Evolutionary conservation across 768 basidiomycete genomes (phyloP), one percentile per base, ranked within the genome.

Genomic region (Russula emetica): DNA sequence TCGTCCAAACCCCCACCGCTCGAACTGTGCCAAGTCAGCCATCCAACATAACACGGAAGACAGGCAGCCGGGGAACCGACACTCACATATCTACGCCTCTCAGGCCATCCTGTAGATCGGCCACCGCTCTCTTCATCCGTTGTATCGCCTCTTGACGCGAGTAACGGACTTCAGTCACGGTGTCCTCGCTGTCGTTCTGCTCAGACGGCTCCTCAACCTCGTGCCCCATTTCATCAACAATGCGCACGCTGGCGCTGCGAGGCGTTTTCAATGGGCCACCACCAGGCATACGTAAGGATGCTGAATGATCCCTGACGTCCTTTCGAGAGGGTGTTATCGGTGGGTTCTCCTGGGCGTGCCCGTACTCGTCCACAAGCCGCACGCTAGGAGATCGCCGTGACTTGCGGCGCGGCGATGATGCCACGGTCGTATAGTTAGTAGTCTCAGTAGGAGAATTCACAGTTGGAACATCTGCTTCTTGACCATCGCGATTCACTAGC

Each of bases 361-460:
- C 89, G 71, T 82, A 90, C 9, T 85, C 86, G 73, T 92, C 88
- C 30, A 91, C 75, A n/a, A 90, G 70, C 28, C 87, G 82, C 40
- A 91, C 78, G 55, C 77, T 77, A 7, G 82, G 79, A 0, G 80
- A 77, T 71, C 79, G 83, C 24, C 80, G 78, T 50, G 76, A 74
- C 47, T 75, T 76, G 36, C 74, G 76, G 36, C 71, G 66, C 42
- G 59, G 24, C 18, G 72, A 69, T n/a, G 70, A 75, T 14, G 28
- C 52, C 28, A 38, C 22, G 2, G 58, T 26, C 2, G 63, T 40
- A 47, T 49, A 45, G 70, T 64, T 13, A 53, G 60, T 1, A 73
- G 74, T n/a, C 68, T 72, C 56, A 34, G 58, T 14, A 40, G 53
- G 65, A 28, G 20, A 22, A 26, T 64, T 53, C n/a, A 45, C 16